Base-by-base conservation (phyloP, 345 rosid genomes). In the Boechera stricta region DNA sequence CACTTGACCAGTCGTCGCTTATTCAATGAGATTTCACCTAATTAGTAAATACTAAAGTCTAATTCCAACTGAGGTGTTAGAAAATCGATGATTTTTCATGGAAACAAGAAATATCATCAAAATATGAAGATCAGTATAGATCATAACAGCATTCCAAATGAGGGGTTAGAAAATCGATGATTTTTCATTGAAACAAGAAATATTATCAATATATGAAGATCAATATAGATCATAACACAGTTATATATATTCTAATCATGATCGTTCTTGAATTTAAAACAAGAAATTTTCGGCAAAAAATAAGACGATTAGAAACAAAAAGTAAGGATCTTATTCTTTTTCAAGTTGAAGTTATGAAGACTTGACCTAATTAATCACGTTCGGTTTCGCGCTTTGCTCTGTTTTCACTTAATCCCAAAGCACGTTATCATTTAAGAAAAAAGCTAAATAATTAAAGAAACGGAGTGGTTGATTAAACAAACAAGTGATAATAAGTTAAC, bases 291-390 rank as follows among this genome's bases (percentile, higher is more conserved):
- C 1, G 4, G 21, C 15, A 59, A 12, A 45, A 32, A 31, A 32
- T 1, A 39, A 28, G 39, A 73, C 39, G 64, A 74, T 16, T 7
- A 64, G 21, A 44, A 42, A 10, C 10, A n/a, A 31, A 55, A 60
- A 28, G 72, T 58, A 56, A 18, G 21, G 58, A 64, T 67, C 7
- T n/a, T 48, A 48, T 48, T 48, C 53, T 48, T 35, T 31, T 26
- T 51, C 36, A 51, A 41, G 63, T 13, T 60, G 63, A 24, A 31
- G 65, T 55, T 33, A 29, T 10, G 61, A 77, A 71, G 67, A 56
- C 77, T 77, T 71, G 65, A 77, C 72, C 81, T 77, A 71, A 64
- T 77, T 71, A 71, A 64, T 77, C 60, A 71, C 76, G 71, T 76
- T 57, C 41, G 32, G 58, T 47, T 64, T 64, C 53, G 44, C 8